Conservation (phyloP, 257 asterid species). For the Solanum sejunctum region DNA sequence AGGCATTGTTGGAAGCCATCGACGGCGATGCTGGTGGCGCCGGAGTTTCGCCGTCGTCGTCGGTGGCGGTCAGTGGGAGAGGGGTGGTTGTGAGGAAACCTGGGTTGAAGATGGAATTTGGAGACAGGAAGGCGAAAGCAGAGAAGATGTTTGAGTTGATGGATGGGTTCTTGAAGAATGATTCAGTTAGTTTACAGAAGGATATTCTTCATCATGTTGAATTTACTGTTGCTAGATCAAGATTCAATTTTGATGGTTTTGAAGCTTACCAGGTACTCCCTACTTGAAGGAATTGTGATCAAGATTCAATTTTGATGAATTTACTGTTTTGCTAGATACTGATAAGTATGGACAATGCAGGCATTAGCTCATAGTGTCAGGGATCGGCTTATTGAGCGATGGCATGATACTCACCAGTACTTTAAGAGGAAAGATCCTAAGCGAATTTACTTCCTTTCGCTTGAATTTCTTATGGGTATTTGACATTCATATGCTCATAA, state of each 20-base stretch:
- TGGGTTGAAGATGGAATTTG: constrained; percentile 14
- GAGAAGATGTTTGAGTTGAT: constrained; percentile 34
- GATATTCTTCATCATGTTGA: constrained; percentile 44
- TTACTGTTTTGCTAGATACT: neutral
- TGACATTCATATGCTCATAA: neutral
- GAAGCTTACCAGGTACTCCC: constrained; percentile 38
- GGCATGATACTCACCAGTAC: constrained; percentile 43
- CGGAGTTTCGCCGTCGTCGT: neutral
- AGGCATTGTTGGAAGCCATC: constrained; percentile 29
- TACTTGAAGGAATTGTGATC: neutral
- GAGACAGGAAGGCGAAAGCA: constrained; percentile 19
- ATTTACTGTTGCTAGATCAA: constrained; percentile 39
- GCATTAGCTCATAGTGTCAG: constrained; percentile 39
- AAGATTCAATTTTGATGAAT: neutral
- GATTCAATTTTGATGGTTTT: constrained; percentile 44
- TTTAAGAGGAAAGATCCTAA: constrained; percentile 39
- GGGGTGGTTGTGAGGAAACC: constrained; percentile 35
- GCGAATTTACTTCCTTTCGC: constrained; percentile 42
- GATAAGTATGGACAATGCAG: constrained; percentile 11
- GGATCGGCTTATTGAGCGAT: constrained; percentile 41
- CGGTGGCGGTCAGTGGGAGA: constrained; percentile 20
- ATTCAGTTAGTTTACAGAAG: constrained; percentile 28
- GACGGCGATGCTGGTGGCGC: constrained; percentile 4
- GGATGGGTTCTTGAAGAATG: constrained; percentile 34
- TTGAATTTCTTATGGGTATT: constrained; percentile 47